Evolutionary conservation across 2,329 filamentous ascomycete species (phyloP).

Genomic region (Falciphora oryzae): DNA sequence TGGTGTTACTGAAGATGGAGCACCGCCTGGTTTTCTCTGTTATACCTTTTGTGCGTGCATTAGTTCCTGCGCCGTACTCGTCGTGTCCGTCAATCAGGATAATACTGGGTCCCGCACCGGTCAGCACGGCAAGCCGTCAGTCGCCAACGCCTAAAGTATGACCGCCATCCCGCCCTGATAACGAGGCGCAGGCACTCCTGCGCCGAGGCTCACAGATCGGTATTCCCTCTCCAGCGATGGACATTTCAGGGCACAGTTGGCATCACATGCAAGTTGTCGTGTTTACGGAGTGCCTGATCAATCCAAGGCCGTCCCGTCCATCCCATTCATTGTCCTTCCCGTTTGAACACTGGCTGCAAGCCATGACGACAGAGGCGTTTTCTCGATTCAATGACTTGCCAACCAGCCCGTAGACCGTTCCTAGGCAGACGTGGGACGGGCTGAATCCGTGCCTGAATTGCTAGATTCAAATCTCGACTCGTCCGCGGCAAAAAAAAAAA

Average conservation of each 20-base stretch:
- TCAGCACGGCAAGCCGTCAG: neutral
- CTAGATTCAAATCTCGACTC: neutral
- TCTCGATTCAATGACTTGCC: neutral
- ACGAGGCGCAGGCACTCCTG: neutral
- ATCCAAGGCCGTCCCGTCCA: neutral
- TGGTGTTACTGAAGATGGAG: neutral
- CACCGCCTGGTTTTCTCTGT: neutral
- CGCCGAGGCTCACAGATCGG: too few species aligned
- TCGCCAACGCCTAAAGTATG: neutral
- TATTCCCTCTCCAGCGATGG: too few species aligned
- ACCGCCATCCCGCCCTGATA: neutral
- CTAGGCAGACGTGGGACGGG: neutral
- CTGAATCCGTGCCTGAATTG: neutral
- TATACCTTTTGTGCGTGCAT: neutral
- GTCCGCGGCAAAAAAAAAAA: neutral
- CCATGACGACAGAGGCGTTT: neutral
- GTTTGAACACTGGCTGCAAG: neutral
- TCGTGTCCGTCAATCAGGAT: neutral
- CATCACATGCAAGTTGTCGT: neutral
- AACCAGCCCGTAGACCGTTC: neutral
- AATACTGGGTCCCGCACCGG: neutral
- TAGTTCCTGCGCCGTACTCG: neutral
- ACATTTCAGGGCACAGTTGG: neutral
- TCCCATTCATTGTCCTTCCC: neutral
- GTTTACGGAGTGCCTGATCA: neutral